Evolutionary conservation across 2,329 filamentous ascomycete genomes (phyloP), one percentile per base, ranked within the genome.

Genomic region (Atkinsonella texensis): DNA sequence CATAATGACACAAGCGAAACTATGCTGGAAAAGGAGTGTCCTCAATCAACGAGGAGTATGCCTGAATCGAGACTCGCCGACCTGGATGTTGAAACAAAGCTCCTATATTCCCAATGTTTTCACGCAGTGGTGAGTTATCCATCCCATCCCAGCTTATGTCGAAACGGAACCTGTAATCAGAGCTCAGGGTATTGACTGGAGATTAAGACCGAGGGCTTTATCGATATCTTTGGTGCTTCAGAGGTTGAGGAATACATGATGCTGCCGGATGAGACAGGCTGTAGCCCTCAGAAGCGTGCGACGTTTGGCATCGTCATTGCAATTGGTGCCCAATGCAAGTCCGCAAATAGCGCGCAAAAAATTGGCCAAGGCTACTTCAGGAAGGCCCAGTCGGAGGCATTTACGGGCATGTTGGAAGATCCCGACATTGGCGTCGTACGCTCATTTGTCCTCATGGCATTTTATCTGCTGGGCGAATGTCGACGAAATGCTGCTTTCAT

Each of bases 401-500:
- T 58, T 12, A 55, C 52, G 7, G 56, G 56, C 18, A 56, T 62
- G 44, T 59, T 80, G 0, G 72, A 74, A 55, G 73, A 78, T 52
- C 77, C 77, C 0, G 77, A 73, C 35, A 63, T 79, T n/a, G 70
- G 77, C 46, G 66, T 80, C 58, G 71, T 78, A 4, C 66, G 74
- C 15, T 65, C 68, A 0, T 81, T 79, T 54, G 60, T 79, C 0
- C 65, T 80, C 15, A 76, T 81, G 73, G 71, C 77, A 0, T 79
- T 80, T 54, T 81, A 79, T 56, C 76, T 80, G 70, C 68, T 80
- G 2, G 77, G 76, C 0, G 76, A 75, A 5, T 81, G 79, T 50
- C 75, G 76, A 33, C 68, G 78, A 9, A 81, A 81, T 52, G 71
- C 79, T 0, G 79, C 79, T 0, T 83, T 80, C 50, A 80, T 83